A percentile compares a stretch with the other conserved stretches of the same genome.
Evolutionary conservation across 179 eudicot genomes (phyloP).

Genomic region (Gypsophila paniculata): DNA sequence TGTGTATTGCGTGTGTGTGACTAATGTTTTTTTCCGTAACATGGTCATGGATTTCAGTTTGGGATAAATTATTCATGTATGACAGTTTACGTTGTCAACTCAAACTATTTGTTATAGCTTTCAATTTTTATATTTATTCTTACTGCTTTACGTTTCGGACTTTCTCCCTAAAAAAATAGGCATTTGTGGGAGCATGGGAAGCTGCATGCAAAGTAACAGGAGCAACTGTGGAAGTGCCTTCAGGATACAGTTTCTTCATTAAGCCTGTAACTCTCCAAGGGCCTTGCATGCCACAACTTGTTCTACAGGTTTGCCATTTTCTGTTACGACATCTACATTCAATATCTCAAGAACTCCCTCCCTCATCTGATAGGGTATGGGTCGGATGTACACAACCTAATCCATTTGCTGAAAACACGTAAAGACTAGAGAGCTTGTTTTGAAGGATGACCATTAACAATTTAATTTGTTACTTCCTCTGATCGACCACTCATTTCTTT

Average conservation of each 20-base stretch:
- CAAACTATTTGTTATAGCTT: not conserved
- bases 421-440: no score
- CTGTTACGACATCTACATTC: not conserved
- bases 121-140: not conserved
- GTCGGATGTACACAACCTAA: not conserved
- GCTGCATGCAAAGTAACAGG: conserved; percentile 56
- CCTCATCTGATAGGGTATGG: not conserved
- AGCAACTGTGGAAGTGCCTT: conserved; percentile 52
- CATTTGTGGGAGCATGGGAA: conserved; percentile 67
- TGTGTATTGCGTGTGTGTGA: no score
- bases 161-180: conserved; percentile 32
- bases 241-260: conserved; percentile 48
- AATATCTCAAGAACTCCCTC: not conserved
- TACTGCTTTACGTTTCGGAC: not conserved
- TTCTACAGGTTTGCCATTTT: conserved; percentile 44
- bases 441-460: no score
- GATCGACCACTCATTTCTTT: no score
- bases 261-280: conserved; percentile 67
- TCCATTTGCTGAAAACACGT: no score
- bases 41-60: no score
- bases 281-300: conserved; percentile 69
- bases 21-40: no score
- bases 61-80: no score
- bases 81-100: no score
- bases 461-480: not conserved